Evolutionary conservation across 352 stramenopile species (phyloP), one percentile per base, ranked within the genome.

Genomic region (Aphanomyces cochlioides): DNA sequence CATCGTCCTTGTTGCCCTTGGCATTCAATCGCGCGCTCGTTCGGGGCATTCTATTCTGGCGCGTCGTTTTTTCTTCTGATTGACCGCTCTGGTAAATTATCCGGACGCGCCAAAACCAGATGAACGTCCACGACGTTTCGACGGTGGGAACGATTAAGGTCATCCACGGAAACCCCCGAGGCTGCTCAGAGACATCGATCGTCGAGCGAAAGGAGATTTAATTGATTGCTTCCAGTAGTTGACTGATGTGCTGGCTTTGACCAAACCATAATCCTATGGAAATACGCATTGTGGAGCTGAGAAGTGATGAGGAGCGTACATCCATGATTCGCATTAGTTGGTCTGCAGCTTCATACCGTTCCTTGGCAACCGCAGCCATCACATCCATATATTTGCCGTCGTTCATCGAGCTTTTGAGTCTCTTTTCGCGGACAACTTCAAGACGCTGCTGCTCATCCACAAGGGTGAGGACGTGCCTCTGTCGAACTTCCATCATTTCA

Each of bases 331-430:
- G 54, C 54, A 61, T 61, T 3, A 61, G 54, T 40, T 40, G 54
- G 21, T 61, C 54, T 13, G 54, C 54, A 7, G 54, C 54, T 17
- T 61, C 54, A 37, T 61, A 61, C 43, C 54, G 54, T 37, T 61
- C 54, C 28, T 45, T 61, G 28, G 54, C 54, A 2, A 61, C 21
- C 6, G 17, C 37, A 12, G 54, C 54, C 15, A 61, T 5, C 21
- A 37, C n/a, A 40, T 61, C 54, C 54, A 61, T 61, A 37, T 61
- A 17, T n/a, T 50, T 12, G 10, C 43, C 2, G 43, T 50, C 43
- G 17, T n/a, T 12, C 2, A 28, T 28, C 54, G 17, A 12, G 2
- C 43, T 28, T n/a, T 61, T 3, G 6, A 61, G 19, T 61, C 21
- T 28, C 3, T 61, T 37, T 37, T 61, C 54, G 5, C 54, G 54